Evolutionary conservation across 768 basidiomycete species (phyloP), one percentile per base, ranked within the genome.

Genomic region (Tylopilus rubrobrunneus): DNA sequence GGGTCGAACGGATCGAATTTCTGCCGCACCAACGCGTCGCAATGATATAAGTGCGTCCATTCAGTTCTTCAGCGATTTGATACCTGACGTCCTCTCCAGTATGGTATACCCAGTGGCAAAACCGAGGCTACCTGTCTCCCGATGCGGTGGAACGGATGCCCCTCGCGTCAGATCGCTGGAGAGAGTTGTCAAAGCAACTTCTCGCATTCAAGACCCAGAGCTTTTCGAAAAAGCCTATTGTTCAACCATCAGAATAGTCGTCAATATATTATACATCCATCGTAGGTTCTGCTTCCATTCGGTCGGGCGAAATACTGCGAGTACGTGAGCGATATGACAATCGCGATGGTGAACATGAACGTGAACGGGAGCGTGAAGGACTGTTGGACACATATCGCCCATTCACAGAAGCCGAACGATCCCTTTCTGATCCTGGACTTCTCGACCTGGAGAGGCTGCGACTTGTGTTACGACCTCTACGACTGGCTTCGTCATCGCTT

Each of bases 1-100:
- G 59, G 85, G 84, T 5, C 78, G 83, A 29, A 81, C 78, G 19
- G 89, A 93, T 64, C 80, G 85, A 50, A 72, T 78, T 52, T 75
- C 81, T 49, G 94, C 93, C 10, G 84, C 86, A 10, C 93, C 93
- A 0, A 91, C 87, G n/a, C 84, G 88, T 55, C 85, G 90, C 51
- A 78, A 83, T 57, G 91, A 94, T 66, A 94, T 94, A 51, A 67
- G 91, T 93, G 64, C 69, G 88, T 77, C 21, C 15, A 46, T 46
- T 51, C 21, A 19, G 5, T 40, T 28, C 48, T 43, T 44, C 45
- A 31, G 15, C 7, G 28, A 44, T 45, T 55, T 57, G 41, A 49
- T 41, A 44, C 39, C 5, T 56, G 17, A 51, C 17, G 10, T 34
- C 45, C 41, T 28, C 43, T 44, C 39, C 57, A 92, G 90, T 83